Base-by-base conservation (phyloP, 441 rosid genomes). In the Jatropha podagrica region DNA sequence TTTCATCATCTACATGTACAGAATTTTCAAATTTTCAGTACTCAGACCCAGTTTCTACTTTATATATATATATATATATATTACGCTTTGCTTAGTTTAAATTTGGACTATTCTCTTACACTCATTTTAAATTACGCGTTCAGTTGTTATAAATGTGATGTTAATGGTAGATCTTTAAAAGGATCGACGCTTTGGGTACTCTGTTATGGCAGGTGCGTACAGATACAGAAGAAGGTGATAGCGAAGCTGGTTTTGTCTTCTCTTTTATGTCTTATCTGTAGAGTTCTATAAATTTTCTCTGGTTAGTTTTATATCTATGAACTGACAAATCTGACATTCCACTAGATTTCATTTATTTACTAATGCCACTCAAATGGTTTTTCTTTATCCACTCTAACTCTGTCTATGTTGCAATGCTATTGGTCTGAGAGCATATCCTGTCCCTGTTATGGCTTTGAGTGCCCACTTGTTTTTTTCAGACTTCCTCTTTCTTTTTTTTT, bases 301-400 rank as follows among this genome's bases (percentile, higher is more conserved):
- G 69, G 6, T 65, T 72, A 27, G 74, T 78, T 81, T 76, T 7
- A 44, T 44, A 75, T 81, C 85, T 54, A 61, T 26, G 65, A 7
- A 42, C 89, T 83, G 86, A 74, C 80, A 58, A 5, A 0, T 69
- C 88, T 85, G 90, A 88, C 87, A 86, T 86, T 80, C 86, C 85
- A 79, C 87, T 82, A 81, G 83, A 88, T 85, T 74, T 82, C 81
- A 65, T 82, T 78, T 68, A 69, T 62, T 76, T 83, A 52, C 61
- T 78, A 64, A 54, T 27, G 61, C 80, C 85, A 78, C 74, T 4
- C 7, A 1, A 32, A 3, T 74, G 4, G 38, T 61, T 71, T 62
- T 58, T 51, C 71, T 62, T 70, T 41, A 59, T 78, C 81, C 80
- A 78, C 64, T 14, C 7, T 13, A 13, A 20, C 23, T 63, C 40